These are phyloP conservation scores for Euphorbia pulcherrima DNA, from an alignment of 345 rosid genomes.

Conservation along the genomic window DNA sequence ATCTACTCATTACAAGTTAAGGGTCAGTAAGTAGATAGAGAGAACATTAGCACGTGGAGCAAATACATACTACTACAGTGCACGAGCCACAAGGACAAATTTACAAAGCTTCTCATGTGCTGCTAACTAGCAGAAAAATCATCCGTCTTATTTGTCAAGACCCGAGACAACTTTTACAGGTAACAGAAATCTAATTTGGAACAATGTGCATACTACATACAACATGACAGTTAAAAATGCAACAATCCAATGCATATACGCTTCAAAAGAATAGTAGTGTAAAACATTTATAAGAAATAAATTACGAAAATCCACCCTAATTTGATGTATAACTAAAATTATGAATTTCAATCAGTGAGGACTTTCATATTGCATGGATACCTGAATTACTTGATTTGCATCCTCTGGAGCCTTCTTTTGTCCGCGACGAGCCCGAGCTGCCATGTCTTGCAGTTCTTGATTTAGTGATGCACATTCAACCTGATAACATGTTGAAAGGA, in stretches of 20 bases:
- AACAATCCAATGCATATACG: neutral
- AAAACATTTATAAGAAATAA: neutral
- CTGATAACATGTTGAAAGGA: slow-evolving; percentile 39
- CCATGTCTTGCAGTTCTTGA: slow-evolving; percentile 97
- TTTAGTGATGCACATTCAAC: slow-evolving; percentile 76
- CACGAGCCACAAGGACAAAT: slow-evolving; percentile 1
- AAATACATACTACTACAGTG: slow-evolving; percentile 5
- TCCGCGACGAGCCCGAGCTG: slow-evolving; percentile 75
- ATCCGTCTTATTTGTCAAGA: neutral
- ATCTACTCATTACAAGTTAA: slow-evolving; percentile 36
- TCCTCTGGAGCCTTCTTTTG: slow-evolving; percentile 90
- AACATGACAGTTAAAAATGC: neutral
- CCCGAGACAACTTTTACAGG: slow-evolving; percentile 5
- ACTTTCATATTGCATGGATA: slow-evolving; percentile 24
- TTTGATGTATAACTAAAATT: neutral
- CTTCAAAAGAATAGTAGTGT: neutral
- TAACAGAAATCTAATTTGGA: slow-evolving; percentile 12
- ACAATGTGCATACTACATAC: neutral
- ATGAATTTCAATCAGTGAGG: slow-evolving; percentile 3
- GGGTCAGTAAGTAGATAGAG: slow-evolving; percentile 6
- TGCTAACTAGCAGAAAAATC: neutral
- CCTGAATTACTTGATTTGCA: slow-evolving; percentile 91
- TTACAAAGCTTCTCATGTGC: neutral
- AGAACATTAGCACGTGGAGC: neutral
- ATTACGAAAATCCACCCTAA: neutral